phyloP scores from a whole-genome alignment of 257 asterid genomes.

The Ballota nigra region DNA sequence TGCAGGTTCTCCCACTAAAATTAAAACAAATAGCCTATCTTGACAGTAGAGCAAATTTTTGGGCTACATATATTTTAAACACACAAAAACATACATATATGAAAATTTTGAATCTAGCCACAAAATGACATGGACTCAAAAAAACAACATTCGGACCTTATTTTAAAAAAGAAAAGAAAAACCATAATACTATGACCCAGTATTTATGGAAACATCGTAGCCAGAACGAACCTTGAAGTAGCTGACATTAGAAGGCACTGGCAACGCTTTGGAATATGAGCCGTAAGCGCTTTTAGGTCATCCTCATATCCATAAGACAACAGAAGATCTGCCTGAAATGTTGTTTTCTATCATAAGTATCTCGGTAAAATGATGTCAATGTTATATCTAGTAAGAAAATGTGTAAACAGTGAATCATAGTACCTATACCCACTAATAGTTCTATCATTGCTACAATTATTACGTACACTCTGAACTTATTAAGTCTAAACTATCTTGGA shows the following conservation, averaged over 20 bases:
- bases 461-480: background rate
- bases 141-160: background rate
- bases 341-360: constrained; percentile 22
- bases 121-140: background rate
- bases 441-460: background rate
- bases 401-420: background rate
- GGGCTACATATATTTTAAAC: background rate
- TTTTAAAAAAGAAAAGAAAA: background rate
- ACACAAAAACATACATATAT: background rate
- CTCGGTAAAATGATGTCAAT: constrained; percentile 11
- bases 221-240: constrained; percentile 70
- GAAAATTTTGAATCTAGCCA: background rate
- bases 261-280: constrained; percentile 79
- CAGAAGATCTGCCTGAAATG: constrained; percentile 91
- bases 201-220: background rate
- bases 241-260: constrained; percentile 99
- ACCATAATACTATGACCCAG: constrained; percentile 11
- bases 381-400: background rate
- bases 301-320: constrained; percentile 90
- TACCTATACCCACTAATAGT: background rate
- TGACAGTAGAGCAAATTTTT: background rate
- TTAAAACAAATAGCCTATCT: background rate
- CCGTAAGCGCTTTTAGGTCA: constrained; percentile 74
- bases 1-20: background rate
- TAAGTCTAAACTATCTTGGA: background rate